Evolutionary conservation across 345 rosid genomes (phyloP).

Genomic region (Eucalyptus microcorys): DNA sequence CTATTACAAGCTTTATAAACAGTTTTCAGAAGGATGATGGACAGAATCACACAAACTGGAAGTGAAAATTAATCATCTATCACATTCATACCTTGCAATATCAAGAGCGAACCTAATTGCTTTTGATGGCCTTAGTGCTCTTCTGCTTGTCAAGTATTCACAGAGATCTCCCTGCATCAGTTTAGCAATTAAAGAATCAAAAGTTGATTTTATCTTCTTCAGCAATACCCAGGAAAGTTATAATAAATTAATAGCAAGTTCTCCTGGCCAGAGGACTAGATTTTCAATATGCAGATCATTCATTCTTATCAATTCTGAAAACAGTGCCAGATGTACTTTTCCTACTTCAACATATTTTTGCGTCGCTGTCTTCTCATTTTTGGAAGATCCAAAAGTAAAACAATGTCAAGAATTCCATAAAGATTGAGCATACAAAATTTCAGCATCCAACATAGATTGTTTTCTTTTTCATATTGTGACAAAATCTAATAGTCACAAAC

Average conservation of each 20-base stretch:
- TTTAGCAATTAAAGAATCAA: background rate
- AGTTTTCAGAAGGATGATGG: background rate
- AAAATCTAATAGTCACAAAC: background rate
- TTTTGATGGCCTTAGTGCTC: slow-evolving; percentile 37
- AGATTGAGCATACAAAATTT: background rate
- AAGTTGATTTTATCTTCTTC: background rate
- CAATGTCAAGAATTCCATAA: background rate
- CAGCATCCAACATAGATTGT: background rate
- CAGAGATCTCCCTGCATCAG: slow-evolving; percentile 64
- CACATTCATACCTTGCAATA: slow-evolving; percentile 69
- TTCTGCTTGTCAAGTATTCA: slow-evolving; percentile 43
- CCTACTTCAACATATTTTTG: background rate
- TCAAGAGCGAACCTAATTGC: slow-evolving; percentile 85
- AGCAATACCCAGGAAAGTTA: background rate
- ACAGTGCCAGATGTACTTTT: background rate
- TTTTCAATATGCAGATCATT: background rate
- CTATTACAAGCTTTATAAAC: background rate
- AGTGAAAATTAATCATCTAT: background rate
- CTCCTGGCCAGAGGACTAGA: background rate
- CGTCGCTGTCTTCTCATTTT: background rate
- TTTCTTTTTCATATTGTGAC: background rate
- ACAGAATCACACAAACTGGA: background rate
- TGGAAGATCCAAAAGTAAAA: background rate
- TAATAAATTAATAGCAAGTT: background rate
- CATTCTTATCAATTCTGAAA: background rate